Conservation (phyloP, 2,329 filamentous ascomycete genomes). For the Rugonectria rugulosa region DNA sequence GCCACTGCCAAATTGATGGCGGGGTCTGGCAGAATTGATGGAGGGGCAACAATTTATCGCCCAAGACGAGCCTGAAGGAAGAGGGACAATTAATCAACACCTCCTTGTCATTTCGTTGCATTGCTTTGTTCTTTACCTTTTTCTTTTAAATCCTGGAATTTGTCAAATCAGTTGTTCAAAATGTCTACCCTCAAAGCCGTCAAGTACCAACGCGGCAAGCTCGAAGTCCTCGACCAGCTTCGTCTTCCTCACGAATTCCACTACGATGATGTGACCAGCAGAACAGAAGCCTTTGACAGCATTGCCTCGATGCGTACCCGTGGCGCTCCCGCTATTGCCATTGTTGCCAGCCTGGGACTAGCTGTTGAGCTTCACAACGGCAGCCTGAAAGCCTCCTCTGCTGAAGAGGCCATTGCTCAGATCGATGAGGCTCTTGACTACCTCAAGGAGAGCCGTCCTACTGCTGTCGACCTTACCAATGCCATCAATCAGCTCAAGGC, state of each 20-base stretch:
- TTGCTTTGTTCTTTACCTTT: slow-evolving; percentile 1
- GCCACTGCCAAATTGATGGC: slow-evolving; percentile 30
- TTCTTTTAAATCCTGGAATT: neutral
- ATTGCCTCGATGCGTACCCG: slow-evolving; percentile 82
- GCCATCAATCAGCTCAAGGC: slow-evolving; percentile 82
- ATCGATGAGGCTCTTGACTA: slow-evolving; percentile 84
- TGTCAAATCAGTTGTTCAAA: neutral
- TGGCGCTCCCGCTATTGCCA: slow-evolving; percentile 92
- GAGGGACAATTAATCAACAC: neutral
- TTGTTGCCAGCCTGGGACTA: slow-evolving; percentile 90
- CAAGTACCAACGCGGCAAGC: slow-evolving; percentile 74
- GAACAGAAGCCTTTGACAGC: slow-evolving; percentile 80
- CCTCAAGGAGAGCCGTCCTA: slow-evolving; percentile 87
- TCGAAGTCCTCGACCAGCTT: slow-evolving; percentile 85
- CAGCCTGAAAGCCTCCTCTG: slow-evolving; percentile 50
- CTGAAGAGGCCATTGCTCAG: slow-evolving; percentile 70
- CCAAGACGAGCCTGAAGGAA: neutral
- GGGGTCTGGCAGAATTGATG: slow-evolving; percentile 45
- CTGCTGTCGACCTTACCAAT: slow-evolving; percentile 93
- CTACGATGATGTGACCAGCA: slow-evolving; percentile 75
- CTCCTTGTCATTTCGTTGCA: neutral
- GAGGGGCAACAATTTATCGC: slow-evolving; percentile 38
- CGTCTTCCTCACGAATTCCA: slow-evolving; percentile 80
- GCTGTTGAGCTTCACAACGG: slow-evolving; percentile 80
- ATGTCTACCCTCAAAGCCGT: slow-evolving; percentile 78